Evolutionary conservation across 805 yeast genomes (phyloP).

Genomic region (Candida golubevii): DNA sequence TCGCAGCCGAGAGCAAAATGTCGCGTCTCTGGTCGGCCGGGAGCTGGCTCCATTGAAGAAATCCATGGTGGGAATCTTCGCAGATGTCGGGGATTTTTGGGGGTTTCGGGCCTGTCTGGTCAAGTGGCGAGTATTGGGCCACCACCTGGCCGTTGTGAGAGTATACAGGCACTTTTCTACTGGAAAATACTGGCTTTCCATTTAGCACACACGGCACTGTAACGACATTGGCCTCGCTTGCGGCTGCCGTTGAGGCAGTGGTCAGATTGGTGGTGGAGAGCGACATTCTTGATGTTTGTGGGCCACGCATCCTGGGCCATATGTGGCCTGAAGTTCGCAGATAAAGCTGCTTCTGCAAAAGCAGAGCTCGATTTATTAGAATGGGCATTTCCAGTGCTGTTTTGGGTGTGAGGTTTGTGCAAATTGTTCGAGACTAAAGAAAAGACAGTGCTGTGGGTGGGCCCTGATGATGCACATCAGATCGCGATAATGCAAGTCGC

Average conservation of each 20-base stretch:
- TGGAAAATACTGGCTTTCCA: constrained; percentile 7
- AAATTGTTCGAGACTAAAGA: no score
- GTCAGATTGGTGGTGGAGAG: no score
- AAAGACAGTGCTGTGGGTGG: no score
- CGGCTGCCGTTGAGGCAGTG: not conserved
- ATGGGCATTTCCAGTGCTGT: no score
- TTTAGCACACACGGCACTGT: constrained; percentile 12
- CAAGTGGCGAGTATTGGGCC: constrained; percentile 12
- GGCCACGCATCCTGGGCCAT: no score
- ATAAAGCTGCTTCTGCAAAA: no score
- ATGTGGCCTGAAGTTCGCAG: no score
- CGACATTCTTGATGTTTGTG: no score
- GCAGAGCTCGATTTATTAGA: no score
- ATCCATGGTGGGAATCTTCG: constrained; percentile 22
- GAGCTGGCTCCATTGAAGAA: constrained; percentile 22
- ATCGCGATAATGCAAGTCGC: no score
- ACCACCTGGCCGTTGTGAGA: constrained; percentile 9
- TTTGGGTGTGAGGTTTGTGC: no score
- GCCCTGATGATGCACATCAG: no score
- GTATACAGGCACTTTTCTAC: constrained; percentile 7
- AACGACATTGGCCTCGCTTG: not conserved
- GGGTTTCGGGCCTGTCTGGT: not conserved
- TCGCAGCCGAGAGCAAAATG: constrained; percentile 20
- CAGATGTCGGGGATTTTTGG: constrained; percentile 14
- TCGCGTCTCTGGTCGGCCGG: constrained; percentile 15